These are phyloP conservation scores for Kwoniella heveanensis DNA, from an alignment of 768 basidiomycete species.

Conservation along the genomic window DNA sequence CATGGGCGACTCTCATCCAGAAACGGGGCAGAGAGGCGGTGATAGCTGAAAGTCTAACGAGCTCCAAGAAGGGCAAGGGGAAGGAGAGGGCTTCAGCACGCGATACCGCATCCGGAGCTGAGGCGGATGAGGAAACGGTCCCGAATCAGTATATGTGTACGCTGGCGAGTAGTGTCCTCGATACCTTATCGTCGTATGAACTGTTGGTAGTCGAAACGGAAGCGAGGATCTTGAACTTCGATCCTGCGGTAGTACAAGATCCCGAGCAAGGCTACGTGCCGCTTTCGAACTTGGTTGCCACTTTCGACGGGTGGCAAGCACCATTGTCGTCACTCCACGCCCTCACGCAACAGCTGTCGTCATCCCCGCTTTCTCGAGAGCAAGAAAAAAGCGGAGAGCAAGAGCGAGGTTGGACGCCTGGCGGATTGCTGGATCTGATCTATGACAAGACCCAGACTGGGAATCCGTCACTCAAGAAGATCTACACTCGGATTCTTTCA, in stretches of 20 bases:
- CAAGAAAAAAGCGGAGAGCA: constrained; percentile 39
- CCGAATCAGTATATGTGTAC: constrained; percentile 76
- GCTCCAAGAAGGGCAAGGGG: constrained; percentile 25
- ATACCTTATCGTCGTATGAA: constrained; percentile 50
- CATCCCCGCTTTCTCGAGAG: neutral
- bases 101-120: neutral
- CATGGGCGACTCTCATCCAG: constrained; percentile 57
- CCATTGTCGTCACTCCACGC: constrained; percentile 72
- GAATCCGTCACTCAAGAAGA: constrained; percentile 71
- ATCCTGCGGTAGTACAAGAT: constrained; percentile 62
- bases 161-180: constrained; percentile 70
- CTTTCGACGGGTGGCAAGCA: constrained; percentile 84
- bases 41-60: constrained; percentile 12
- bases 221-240: constrained; percentile 64
- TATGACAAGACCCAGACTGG: constrained; percentile 73
- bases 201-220: constrained; percentile 16
- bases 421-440: constrained; percentile 78
- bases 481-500: constrained; percentile 69
- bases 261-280: constrained; percentile 69
- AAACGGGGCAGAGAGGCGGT: constrained; percentile 27
- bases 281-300: constrained; percentile 76
- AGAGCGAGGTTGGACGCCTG: constrained; percentile 62
- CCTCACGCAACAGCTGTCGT: constrained; percentile 60
- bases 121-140: constrained; percentile 60
- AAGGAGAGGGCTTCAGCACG: neutral